Conservation (phyloP, 345 rosid genomes). For the Brassica juncea region DNA sequence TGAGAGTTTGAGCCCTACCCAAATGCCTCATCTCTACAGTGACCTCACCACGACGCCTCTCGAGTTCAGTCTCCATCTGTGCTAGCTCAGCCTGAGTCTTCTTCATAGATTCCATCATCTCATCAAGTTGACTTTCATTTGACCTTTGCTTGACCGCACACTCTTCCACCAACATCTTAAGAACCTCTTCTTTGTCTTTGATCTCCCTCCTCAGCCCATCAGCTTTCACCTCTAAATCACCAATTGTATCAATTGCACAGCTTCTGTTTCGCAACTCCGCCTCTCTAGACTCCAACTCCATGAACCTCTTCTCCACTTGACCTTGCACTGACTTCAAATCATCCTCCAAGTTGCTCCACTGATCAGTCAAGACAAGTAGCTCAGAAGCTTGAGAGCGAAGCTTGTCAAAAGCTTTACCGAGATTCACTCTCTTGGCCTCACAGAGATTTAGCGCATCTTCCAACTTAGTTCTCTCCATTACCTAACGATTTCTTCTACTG, state of each 20-base stretch:
- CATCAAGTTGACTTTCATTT: conserved; percentile 12
- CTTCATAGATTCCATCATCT: neutral
- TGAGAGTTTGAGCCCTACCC: neutral
- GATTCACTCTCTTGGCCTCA: conserved; percentile 19
- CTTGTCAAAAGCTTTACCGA: conserved; percentile 21
- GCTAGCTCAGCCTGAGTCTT: conserved; percentile 19
- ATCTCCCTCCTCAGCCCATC: neutral
- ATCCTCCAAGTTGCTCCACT: conserved; percentile 21
- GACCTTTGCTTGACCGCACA: neutral
- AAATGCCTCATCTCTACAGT: conserved; percentile 6
- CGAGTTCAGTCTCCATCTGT: neutral
- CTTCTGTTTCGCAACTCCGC: conserved; percentile 1
- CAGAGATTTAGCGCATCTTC: conserved; percentile 18
- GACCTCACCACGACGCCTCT: conserved; percentile 16
- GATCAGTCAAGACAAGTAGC: conserved; percentile 9
- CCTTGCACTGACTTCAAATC: neutral
- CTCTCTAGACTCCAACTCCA: neutral
- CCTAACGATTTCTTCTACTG: neutral
- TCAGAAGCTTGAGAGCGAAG: neutral
- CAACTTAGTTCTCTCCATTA: conserved; percentile 15
- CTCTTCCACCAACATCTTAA: conserved; percentile 12
- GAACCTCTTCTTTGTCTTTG: neutral
- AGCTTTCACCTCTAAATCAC: conserved; percentile 18
- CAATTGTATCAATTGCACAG: neutral
- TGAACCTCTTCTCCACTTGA: neutral